Base-by-base conservation (phyloP, 495 filamentous ascomycete genomes). In the Hyaloscypha variabilis region DNA sequence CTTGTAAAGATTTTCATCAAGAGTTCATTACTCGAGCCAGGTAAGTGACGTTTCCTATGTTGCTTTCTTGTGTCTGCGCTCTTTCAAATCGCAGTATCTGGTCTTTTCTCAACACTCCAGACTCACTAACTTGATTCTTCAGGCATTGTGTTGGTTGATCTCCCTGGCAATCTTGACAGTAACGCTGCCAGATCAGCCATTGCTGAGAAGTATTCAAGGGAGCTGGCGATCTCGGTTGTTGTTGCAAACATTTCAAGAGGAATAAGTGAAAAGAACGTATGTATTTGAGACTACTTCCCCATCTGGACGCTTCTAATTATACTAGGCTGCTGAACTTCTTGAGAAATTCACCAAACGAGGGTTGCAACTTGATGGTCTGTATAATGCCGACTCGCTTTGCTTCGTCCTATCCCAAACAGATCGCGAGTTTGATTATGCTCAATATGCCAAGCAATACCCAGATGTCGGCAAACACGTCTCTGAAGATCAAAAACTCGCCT, bases 91-190 rank as follows among this genome's bases (percentile, higher is more conserved):
- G n/a, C n/a, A n/a, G n/a, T n/a, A n/a, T n/a, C n/a, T n/a, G n/a
- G n/a, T n/a, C n/a, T n/a, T n/a, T n/a, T n/a, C n/a, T n/a, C n/a
- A n/a, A n/a, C n/a, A n/a, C n/a, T n/a, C n/a, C n/a, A n/a, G n/a
- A n/a, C n/a, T n/a, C n/a, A n/a, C n/a, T n/a, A n/a, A n/a, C n/a
- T n/a, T n/a, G n/a, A n/a, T n/a, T n/a, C 4, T 5, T 10, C 85
- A 17, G 89, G 89, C 3, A 81, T 86, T 5, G 81, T 87, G 6
- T 76, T 92, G n/a, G 88, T 91, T 19, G 88, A 92, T 71, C 68
- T 91, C 55, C 89, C 89, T 6, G 86, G 86, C 62, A 78, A 84
- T 11, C 82, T 85, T 52, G 87, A 90, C 69, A 82, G 84, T 0
- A 92, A 91, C 72, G 78, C 83, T 1, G 90, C 88, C 36, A 79